Evolutionary conservation across 2,329 filamentous ascomycete genomes (phyloP).

Genomic region (Trichoderma sp.): DNA sequence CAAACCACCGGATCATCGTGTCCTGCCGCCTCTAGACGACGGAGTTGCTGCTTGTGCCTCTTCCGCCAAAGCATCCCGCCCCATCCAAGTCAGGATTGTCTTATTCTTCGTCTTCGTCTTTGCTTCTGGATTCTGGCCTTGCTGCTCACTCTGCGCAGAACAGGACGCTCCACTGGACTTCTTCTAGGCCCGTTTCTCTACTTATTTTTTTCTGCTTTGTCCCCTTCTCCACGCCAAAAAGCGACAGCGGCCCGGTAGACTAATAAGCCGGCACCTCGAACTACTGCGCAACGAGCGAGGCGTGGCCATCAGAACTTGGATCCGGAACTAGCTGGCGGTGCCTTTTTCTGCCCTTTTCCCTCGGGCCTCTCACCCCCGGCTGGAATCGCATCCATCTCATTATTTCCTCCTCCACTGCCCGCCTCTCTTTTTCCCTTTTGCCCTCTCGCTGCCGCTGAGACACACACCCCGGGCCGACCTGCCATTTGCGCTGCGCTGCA

Average conservation of each 20-base stretch:
- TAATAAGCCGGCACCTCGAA: slow-evolving; percentile 10
- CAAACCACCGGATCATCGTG: neutral
- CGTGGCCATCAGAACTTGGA: slow-evolving; percentile 1
- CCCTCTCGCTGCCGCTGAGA: neutral
- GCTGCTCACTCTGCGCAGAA: neutral
- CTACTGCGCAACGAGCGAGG: neutral
- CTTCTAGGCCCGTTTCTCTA: neutral
- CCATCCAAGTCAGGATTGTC: neutral
- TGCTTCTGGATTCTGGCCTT: neutral
- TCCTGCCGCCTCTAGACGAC: neutral
- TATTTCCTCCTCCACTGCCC: neutral
- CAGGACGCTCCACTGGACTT: slow-evolving; percentile 2
- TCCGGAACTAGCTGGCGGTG: slow-evolving; percentile 3
- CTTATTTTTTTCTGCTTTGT: neutral
- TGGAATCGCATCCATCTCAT: neutral
- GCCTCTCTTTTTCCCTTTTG: neutral
- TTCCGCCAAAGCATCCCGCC: neutral
- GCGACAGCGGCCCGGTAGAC: slow-evolving; percentile 2
- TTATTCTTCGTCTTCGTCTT: neutral
- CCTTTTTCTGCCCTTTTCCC: neutral
- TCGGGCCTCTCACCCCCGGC: neutral
- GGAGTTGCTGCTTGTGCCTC: neutral
- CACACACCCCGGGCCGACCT: slow-evolving; percentile 2
- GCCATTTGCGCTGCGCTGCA: neutral
- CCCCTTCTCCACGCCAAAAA: slow-evolving; percentile 1